Conservation (phyloP, 1,284 basidiomycete species). For the Malassezia psittaci region DNA sequence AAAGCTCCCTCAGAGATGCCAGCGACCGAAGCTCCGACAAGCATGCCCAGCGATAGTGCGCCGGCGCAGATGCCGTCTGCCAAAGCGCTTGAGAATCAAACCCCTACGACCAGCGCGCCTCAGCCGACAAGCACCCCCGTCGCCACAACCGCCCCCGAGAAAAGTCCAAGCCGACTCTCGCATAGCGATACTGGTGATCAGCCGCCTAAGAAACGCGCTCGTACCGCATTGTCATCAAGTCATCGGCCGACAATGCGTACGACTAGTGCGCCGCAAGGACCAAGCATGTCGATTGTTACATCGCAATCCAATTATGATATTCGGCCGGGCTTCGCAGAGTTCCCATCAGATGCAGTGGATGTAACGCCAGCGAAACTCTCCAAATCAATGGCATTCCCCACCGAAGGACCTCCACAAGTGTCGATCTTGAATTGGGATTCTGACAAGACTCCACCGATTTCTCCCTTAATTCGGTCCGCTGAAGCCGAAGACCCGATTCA, state of each 20-base stretch:
- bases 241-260: neutral
- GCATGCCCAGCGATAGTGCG: neutral
- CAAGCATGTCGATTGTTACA: conserved; percentile 1
- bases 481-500: conserved; percentile 34
- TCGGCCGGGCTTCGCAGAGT: too few relatives aligned
- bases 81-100: neutral
- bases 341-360: too few relatives aligned
- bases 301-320: neutral
- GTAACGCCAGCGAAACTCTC: too few relatives aligned
- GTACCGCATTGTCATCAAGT: neutral
- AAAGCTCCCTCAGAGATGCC: neutral
- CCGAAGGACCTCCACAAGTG: conserved; percentile 1
- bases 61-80: neutral
- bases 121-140: neutral
- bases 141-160: neutral
- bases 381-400: neutral
- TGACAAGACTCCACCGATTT: conserved; percentile 18
- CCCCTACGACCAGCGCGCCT: neutral
- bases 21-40: neutral
- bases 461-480: conserved; percentile 15
- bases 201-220: neutral
- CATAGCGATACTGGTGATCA: neutral
- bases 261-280: neutral
- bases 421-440: neutral
- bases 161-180: neutral